A percentile compares a stretch with the other conserved stretches of the same genome.
These are phyloP conservation scores for Tothia fuscella DNA, from an alignment of 2,329 filamentous ascomycete genomes.

Conservation along the genomic window DNA sequence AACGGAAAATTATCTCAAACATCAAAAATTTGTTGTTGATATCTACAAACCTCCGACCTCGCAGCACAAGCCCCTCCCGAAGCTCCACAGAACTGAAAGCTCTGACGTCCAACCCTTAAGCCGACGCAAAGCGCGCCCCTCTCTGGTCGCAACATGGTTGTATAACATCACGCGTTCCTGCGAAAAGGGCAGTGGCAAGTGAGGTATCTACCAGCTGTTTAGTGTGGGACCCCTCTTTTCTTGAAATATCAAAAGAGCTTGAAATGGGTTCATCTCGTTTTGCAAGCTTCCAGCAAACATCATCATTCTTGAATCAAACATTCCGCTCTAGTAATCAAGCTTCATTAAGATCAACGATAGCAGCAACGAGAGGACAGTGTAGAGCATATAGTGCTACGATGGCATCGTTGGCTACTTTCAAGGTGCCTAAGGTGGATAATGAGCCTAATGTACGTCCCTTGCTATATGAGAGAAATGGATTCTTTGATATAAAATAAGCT, in stretches of 20 bases:
- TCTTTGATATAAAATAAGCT: neutral
- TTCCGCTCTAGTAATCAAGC: neutral
- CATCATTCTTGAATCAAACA: neutral
- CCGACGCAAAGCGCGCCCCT: too few relatives aligned
- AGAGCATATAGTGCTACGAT: constrained; percentile 1
- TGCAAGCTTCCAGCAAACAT: neutral
- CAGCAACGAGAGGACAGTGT: neutral
- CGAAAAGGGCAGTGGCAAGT: neutral
- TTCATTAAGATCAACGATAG: neutral
- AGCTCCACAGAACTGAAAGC: too few relatives aligned
- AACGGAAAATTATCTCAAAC: too few relatives aligned
- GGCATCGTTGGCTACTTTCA: constrained; percentile 65
- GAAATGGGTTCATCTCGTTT: neutral
- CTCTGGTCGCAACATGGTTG: too few relatives aligned
- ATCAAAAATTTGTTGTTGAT: too few relatives aligned
- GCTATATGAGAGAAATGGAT: constrained; percentile 2
- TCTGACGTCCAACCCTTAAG: too few relatives aligned
- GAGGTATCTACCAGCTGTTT: neutral
- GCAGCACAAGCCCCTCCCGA: too few relatives aligned
- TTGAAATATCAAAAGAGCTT: neutral
- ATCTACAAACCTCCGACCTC: too few relatives aligned
- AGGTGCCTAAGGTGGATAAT: constrained; percentile 74
- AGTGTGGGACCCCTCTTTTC: neutral
- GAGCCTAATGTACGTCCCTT: constrained; percentile 79
- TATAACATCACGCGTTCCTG: neutral